A percentile compares a stretch with the other conserved stretches of the same genome.
Evolutionary conservation across 192 early-diverging fungal genomes (phyloP).

Genomic region (Coemansia furcata): DNA sequence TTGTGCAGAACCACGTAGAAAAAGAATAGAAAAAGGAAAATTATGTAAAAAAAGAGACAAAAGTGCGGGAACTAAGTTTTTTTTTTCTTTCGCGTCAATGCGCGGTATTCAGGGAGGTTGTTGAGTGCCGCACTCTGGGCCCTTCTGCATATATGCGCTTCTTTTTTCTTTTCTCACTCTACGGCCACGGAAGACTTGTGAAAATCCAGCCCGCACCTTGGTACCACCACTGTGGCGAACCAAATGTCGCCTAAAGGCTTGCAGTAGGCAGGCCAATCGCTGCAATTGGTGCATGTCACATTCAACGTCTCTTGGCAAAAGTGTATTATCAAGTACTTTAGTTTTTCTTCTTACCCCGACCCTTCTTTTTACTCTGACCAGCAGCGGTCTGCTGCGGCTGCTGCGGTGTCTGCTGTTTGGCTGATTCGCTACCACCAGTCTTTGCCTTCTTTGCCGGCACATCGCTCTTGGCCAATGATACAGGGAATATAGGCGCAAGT

Average conservation of each 20-base stretch:
- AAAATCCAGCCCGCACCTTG: neutral
- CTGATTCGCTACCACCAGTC: neutral
- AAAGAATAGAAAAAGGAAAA: neutral
- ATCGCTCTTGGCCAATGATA: constrained; percentile 2
- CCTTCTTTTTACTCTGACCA: constrained; percentile 13
- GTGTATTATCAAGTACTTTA: neutral
- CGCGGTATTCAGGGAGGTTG: neutral
- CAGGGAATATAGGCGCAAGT: constrained; percentile 28
- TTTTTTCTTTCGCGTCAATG: neutral
- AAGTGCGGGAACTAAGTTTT: neutral
- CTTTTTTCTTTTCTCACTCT: neutral
- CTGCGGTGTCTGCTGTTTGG: constrained; percentile 11
- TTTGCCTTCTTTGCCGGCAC: constrained; percentile 13
- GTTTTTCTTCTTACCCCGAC: constrained; percentile 8
- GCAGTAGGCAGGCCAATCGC: neutral
- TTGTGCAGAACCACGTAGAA: neutral
- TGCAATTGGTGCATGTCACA: neutral
- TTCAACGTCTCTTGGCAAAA: too few species aligned
- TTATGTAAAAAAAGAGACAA: neutral
- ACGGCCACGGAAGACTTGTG: neutral
- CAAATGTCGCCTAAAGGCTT: neutral
- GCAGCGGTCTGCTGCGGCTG: neutral
- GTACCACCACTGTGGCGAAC: constrained; percentile 4
- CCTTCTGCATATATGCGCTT: neutral
- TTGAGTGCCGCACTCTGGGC: neutral